Percentiles rank a stretch among this genome's conserved stretches.
Conservation (phyloP, 495 filamentous ascomycete genomes). For the Extremus antarcticus region DNA sequence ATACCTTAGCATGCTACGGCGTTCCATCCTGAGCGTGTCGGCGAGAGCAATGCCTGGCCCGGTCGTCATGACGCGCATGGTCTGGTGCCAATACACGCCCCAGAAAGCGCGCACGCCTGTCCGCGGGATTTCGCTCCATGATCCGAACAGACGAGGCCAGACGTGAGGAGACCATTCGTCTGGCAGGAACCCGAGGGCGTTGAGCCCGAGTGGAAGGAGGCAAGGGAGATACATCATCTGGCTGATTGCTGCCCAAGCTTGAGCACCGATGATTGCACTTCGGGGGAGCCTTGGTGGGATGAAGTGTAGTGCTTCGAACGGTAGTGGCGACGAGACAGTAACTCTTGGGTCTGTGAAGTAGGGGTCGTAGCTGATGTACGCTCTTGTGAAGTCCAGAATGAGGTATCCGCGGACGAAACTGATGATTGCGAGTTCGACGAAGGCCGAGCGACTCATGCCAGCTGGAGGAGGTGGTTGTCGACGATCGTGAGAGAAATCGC, state of each 20-base stretch:
- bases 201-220: constrained; percentile 9
- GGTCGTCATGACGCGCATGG: constrained; percentile 12
- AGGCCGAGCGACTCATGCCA: constrained; percentile 2
- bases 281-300: constrained; percentile 10
- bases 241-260: constrained; percentile 18
- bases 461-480: constrained; percentile 11
- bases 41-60: constrained; percentile 15
- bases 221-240: constrained; percentile 19
- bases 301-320: not conserved
- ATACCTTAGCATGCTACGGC: constrained; percentile 7
- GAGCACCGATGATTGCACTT: constrained; percentile 13
- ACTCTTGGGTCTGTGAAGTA: constrained; percentile 13
- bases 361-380: constrained; percentile 12
- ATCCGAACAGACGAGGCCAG: constrained; percentile 17
- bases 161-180: constrained; percentile 18
- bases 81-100: constrained; percentile 20
- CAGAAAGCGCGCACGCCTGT: constrained; percentile 19
- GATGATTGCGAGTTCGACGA: constrained; percentile 1
- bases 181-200: constrained; percentile 7
- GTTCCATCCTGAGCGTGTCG: constrained; percentile 3
- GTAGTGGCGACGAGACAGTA: constrained; percentile 10
- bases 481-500: constrained; percentile 6
- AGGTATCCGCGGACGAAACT: constrained; percentile 10
- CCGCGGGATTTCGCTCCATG: constrained; percentile 1
- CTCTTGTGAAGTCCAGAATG: constrained; percentile 15